Evolutionary conservation across 768 basidiomycete species (phyloP).

Genomic region (Pulveroboletus sp.): DNA sequence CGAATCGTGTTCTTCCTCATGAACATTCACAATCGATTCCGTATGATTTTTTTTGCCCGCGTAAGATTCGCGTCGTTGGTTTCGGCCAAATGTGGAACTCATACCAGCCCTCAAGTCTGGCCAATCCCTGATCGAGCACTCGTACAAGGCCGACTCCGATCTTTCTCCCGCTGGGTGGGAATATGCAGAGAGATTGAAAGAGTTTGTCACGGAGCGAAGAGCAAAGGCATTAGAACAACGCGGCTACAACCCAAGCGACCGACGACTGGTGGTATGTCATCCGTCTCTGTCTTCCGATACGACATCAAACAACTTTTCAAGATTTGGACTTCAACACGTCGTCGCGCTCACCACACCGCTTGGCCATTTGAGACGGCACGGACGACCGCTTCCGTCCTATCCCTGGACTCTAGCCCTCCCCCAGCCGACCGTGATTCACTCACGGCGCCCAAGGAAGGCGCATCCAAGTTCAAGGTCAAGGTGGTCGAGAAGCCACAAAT

Average conservation of each 20-base stretch:
- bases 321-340: slow-evolving; percentile 97
- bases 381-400: slow-evolving; percentile 9
- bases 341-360: slow-evolving; percentile 90
- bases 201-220: slow-evolving; percentile 83
- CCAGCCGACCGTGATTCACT: background rate
- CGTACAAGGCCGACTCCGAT: slow-evolving; percentile 97
- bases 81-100: background rate
- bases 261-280: slow-evolving; percentile 58
- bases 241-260: slow-evolving; percentile 55
- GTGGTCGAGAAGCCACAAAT: slow-evolving; percentile 95
- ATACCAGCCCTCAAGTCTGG: slow-evolving; percentile 60
- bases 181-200: slow-evolving; percentile 84
- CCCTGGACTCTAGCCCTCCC: slow-evolving; percentile 4
- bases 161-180: slow-evolving; percentile 94
- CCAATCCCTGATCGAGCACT: slow-evolving; percentile 97
- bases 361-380: slow-evolving; percentile 76
- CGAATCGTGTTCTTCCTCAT: slow-evolving; percentile 98
- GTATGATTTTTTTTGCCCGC: slow-evolving; percentile 94
- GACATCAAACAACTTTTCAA: slow-evolving; percentile 27
- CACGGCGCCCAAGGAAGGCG: slow-evolving; percentile 2
- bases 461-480: slow-evolving; percentile 51
- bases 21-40: slow-evolving; percentile 94
- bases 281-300: background rate
- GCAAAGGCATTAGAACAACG: slow-evolving; percentile 70
- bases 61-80: slow-evolving; percentile 40